phyloP scores from a whole-genome alignment of 225 moss, liverwort and hornwort species.

The Pleurozium schreberi region DNA sequence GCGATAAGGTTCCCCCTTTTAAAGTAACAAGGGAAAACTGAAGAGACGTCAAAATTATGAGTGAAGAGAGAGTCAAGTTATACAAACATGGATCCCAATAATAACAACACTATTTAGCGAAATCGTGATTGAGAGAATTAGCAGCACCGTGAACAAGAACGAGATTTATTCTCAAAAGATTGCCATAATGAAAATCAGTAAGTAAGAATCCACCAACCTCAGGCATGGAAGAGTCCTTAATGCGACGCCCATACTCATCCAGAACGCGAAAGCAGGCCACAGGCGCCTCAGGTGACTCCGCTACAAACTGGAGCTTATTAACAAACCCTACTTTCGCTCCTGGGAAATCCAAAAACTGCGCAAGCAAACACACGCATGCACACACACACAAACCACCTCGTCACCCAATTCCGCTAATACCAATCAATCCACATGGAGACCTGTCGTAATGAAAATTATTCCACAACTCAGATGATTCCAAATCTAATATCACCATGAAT shows the following conservation, averaged over 20 bases:
- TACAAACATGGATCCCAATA: neutral
- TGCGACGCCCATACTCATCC: constrained; percentile 60
- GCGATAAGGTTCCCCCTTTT: neutral
- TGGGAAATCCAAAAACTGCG: constrained; percentile 64
- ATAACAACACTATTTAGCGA: neutral
- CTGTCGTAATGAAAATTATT: neutral
- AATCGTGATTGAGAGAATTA: neutral
- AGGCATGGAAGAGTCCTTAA: constrained; percentile 37
- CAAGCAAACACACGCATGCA: neutral
- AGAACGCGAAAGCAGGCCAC: constrained; percentile 78
- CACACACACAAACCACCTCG: neutral
- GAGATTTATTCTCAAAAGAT: neutral
- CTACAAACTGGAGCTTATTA: constrained; percentile 52
- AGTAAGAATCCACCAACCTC: constrained; percentile 46
- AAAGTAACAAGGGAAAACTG: neutral
- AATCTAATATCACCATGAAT: neutral
- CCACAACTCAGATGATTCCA: neutral
- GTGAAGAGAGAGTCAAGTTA: neutral
- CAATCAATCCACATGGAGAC: neutral
- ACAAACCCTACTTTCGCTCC: constrained; percentile 70
- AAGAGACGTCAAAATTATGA: neutral
- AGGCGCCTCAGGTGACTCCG: constrained; percentile 42
- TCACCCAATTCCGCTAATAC: neutral
- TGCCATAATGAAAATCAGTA: neutral
- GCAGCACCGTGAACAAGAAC: neutral